These are phyloP conservation scores for Pleurotus cornucopiae DNA, from an alignment of 768 basidiomycete genomes.

Conservation along the genomic window DNA sequence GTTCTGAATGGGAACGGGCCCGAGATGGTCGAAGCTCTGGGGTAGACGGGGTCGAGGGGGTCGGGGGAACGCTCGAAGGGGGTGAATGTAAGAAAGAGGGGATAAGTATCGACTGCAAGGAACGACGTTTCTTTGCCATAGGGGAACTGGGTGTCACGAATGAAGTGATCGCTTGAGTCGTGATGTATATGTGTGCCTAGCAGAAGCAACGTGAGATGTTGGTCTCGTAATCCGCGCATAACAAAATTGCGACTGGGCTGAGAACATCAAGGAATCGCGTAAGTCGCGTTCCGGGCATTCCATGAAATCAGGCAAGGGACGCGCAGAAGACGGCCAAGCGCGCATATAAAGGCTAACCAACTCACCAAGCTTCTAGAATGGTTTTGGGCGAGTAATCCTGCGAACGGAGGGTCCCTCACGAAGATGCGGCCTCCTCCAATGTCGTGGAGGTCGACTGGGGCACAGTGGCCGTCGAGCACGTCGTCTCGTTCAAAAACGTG, in stretches of 20 bases:
- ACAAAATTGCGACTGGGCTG: conserved; percentile 2
- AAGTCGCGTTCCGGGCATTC: neutral
- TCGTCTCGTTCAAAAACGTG: neutral
- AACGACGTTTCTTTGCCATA: conserved; percentile 49
- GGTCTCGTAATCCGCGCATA: conserved; percentile 5
- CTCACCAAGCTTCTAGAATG: neutral
- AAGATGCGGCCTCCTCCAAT: neutral
- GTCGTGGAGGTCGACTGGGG: neutral
- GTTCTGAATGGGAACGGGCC: conserved; percentile 9
- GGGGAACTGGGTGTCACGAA: neutral
- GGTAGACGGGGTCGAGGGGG: conserved; percentile 23
- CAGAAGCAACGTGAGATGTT: conserved; percentile 1
- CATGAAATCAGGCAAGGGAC: neutral
- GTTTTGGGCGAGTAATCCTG: neutral
- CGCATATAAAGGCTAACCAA: neutral
- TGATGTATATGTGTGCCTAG: neutral
- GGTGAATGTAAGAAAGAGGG: conserved; percentile 39
- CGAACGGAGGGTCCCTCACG: conserved; percentile 4
- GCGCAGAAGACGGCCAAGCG: neutral
- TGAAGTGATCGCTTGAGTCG: neutral
- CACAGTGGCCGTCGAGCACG: neutral
- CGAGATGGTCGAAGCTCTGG: conserved; percentile 7
- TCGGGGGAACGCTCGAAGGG: conserved; percentile 20
- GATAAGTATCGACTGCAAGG: conserved; percentile 47
- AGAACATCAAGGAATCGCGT: conserved; percentile 1